Percentiles rank a stretch among this genome's conserved stretches.
These are phyloP conservation scores for Chondrus crispus DNA, from an alignment of 23 red algal genomes.

Conservation along the genomic window DNA sequence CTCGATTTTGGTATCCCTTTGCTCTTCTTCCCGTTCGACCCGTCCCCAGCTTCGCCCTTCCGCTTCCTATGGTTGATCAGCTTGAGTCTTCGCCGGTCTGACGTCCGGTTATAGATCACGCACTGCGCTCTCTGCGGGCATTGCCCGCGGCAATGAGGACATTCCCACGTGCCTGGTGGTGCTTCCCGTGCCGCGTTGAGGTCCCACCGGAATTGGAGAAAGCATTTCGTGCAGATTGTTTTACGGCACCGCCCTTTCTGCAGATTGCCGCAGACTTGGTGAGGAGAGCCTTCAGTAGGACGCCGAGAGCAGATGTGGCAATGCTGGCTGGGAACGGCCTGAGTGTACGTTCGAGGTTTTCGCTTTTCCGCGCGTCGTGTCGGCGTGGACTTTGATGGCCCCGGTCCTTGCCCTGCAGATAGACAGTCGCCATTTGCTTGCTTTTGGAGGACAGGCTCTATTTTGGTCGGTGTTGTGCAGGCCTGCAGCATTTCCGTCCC, in stretches of 20 bases:
- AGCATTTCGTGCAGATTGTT: constrained; percentile 67
- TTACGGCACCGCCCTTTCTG: constrained; percentile 48
- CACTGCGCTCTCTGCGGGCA: constrained; percentile 70
- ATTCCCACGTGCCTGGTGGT: constrained; percentile 38
- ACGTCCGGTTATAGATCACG: constrained; percentile 72
- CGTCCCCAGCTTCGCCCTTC: constrained; percentile 16
- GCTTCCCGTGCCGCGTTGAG: constrained; percentile 8
- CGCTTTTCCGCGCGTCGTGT: background rate
- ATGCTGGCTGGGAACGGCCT: constrained; percentile 42
- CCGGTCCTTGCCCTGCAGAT: too few species aligned
- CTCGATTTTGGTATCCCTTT: background rate
- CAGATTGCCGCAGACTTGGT: constrained; percentile 67
- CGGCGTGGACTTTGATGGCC: background rate
- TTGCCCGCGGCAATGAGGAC: constrained; percentile 69
- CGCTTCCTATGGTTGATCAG: constrained; percentile 62
- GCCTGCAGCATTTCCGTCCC: too few species aligned
- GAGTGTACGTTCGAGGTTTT: constrained; percentile 40
- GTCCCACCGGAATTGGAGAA: constrained; percentile 24
- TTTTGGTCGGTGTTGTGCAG: background rate
- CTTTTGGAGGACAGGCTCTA: background rate
- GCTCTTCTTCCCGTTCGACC: background rate
- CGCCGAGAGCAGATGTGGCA: constrained; percentile 66
- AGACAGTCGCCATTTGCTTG: too few species aligned
- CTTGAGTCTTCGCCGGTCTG: constrained; percentile 52
- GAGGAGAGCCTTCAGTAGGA: background rate